A percentile compares a stretch with the other conserved stretches of the same genome.
Conservation (phyloP, 1,284 basidiomycete genomes). For the Fomitopsis palustris region DNA sequence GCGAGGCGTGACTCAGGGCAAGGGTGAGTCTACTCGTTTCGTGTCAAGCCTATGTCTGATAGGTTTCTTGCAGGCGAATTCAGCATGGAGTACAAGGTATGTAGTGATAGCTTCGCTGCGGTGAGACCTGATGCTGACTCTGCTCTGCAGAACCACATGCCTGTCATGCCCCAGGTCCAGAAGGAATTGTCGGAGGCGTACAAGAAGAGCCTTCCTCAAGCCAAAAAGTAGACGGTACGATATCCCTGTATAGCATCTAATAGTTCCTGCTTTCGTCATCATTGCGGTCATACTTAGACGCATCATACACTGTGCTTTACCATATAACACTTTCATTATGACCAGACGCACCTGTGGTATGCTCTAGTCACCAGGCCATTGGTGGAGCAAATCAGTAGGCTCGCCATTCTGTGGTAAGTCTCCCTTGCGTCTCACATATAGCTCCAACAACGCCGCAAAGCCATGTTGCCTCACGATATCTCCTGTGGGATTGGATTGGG, state of each 20-base stretch:
- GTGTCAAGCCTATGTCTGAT: conserved; percentile 3
- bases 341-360: too few relatives aligned
- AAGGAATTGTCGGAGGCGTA: conserved; percentile 70
- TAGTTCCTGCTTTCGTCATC: background rate
- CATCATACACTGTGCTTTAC: too few relatives aligned
- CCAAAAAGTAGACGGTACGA: conserved; percentile 50
- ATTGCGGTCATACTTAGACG: background rate
- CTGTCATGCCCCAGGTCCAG: conserved; percentile 89
- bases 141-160: conserved; percentile 60
- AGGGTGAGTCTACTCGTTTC: conserved; percentile 46
- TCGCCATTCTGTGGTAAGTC: too few relatives aligned
- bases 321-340: too few relatives aligned
- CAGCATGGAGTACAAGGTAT: conserved; percentile 93
- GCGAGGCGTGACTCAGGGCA: conserved; percentile 93
- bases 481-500: too few relatives aligned
- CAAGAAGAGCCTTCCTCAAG: conserved; percentile 43
- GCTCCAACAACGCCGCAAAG: too few relatives aligned
- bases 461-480: too few relatives aligned
- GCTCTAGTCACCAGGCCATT: too few relatives aligned
- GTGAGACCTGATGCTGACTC: conserved; percentile 12
- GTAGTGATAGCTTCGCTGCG: conserved; percentile 12
- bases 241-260: conserved; percentile 1
- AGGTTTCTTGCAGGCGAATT: conserved; percentile 58
- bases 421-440: too few relatives aligned
- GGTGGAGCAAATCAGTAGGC: too few relatives aligned